Percentiles rank a stretch among this genome's conserved stretches.
These are phyloP conservation scores for Hirschioporus abietinus DNA, from an alignment of 768 basidiomycete genomes.

Conservation along the genomic window DNA sequence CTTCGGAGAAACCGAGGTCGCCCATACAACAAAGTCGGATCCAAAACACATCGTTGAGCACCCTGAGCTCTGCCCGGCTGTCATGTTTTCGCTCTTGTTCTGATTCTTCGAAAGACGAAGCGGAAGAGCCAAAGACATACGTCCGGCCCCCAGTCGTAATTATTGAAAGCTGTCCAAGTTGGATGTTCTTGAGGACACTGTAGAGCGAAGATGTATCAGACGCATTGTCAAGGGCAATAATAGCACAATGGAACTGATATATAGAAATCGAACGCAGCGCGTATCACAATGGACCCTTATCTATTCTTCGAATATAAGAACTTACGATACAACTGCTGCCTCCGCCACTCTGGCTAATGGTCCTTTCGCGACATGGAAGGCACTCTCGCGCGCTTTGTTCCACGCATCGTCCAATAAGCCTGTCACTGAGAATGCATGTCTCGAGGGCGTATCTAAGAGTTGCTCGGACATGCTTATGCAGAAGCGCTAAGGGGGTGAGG, in stretches of 20 bases:
- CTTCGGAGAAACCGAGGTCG: conserved; percentile 71
- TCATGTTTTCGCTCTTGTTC: conserved; percentile 13
- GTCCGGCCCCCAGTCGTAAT: conserved; percentile 41
- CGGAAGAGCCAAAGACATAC: conserved; percentile 31
- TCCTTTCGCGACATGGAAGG: conserved; percentile 37
- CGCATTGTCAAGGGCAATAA: too few relatives aligned
- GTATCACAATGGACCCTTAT: too few relatives aligned
- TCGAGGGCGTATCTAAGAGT: conserved; percentile 35
- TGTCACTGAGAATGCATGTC: conserved; percentile 39
- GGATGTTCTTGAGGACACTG: conserved; percentile 31
- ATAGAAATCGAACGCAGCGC: too few relatives aligned
- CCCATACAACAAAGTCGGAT: conserved; percentile 51
- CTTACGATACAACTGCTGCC: conserved; percentile 43
- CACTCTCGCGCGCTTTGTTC: conserved; percentile 35
- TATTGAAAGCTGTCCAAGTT: conserved; percentile 43
- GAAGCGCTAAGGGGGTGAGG: background rate
- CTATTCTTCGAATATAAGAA: background rate
- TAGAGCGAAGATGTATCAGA: conserved; percentile 25
- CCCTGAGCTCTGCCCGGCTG: conserved; percentile 33
- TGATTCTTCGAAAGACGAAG: conserved; percentile 12
- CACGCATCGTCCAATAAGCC: conserved; percentile 37
- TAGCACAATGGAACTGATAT: conserved; percentile 9
- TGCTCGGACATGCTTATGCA: conserved; percentile 28
- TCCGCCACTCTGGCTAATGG: conserved; percentile 39
- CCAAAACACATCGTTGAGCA: conserved; percentile 53